Evolutionary conservation across 2,329 filamentous ascomycete species (phyloP), one percentile per base, ranked within the genome.

Genomic region (Daldinia sp.): DNA sequence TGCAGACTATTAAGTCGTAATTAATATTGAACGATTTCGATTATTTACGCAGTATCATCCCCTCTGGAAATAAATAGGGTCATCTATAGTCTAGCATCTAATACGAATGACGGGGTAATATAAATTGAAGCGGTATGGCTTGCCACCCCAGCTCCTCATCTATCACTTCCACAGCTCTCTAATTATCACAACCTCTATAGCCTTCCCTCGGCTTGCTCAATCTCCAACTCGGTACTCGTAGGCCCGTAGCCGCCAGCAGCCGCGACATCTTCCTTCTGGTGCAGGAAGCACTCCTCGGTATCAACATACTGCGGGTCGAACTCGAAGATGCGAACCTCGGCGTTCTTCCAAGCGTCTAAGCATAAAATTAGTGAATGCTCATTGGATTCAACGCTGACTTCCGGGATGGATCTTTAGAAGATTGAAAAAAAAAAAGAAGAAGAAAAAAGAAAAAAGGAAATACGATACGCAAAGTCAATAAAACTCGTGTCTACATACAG

Each of bases 311-410:
- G 10, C 17, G 67, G 67, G 45, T 68, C 63, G 19, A 71, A 71
- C 58, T 67, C 62, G 34, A 68, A 71, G 45, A 71, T 61, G 48
- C 67, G 58, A 47, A 63, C 68, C 55, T 73, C 66, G 23, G 68
- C 64, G 27, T 73, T 72, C 49, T 56, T 63, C 68, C 70, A 71
- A 11, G 35, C 53, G 45, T 63, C 48, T 51, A 34, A 29, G n/a
- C 21, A 50, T 6, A n/a, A 34, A 25, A 11, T 35, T 4, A 25
- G 30, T 2, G 27, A 13, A n/a, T 21, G 9, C 39, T 25, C 21
- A 13, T 25, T 2, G 11, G 13, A 43, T n/a, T 7, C 21, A n/a
- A 25, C 9, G n/a, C n/a, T n/a, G n/a, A n/a, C n/a, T n/a, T n/a
- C n/a, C n/a, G n/a, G n/a, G n/a, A n/a, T n/a, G n/a, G n/a, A n/a